phyloP scores from a whole-genome alignment of 352 stramenopile genomes.

The Globisporangium abappressorium region DNA sequence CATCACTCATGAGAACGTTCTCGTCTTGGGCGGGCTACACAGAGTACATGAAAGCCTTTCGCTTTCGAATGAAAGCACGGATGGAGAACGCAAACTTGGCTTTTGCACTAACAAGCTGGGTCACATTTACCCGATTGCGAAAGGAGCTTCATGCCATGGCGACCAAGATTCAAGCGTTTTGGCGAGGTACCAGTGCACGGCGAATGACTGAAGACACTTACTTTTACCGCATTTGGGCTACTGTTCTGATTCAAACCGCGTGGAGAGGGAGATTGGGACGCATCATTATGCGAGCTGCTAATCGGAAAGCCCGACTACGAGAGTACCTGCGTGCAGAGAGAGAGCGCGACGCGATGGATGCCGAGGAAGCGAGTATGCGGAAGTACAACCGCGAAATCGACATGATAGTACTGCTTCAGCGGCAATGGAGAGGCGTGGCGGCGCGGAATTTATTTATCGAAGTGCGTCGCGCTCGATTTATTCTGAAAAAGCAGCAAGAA shows the following conservation, averaged over 20 bases:
- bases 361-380: slow-evolving; percentile 37
- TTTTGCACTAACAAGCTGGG: slow-evolving; percentile 51
- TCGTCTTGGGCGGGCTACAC: slow-evolving; percentile 42
- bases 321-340: slow-evolving; percentile 70
- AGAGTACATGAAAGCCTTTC: slow-evolving; percentile 38
- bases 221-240: slow-evolving; percentile 58
- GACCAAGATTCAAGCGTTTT: slow-evolving; percentile 57
- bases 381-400: slow-evolving; percentile 50
- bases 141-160: slow-evolving; percentile 32
- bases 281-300: slow-evolving; percentile 45
- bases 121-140: slow-evolving; percentile 31
- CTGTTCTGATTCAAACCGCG: slow-evolving; percentile 64
- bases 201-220: slow-evolving; percentile 56
- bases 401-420: slow-evolving; percentile 64
- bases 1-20: slow-evolving; percentile 55
- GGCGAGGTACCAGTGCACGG: slow-evolving; percentile 45
- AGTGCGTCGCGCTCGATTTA: slow-evolving; percentile 47
- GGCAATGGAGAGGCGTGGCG: slow-evolving; percentile 67
- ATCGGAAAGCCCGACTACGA: slow-evolving; percentile 51
- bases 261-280: slow-evolving; percentile 62
- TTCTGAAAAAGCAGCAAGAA: slow-evolving; percentile 66
- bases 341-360: slow-evolving; percentile 54
- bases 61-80: slow-evolving; percentile 36
- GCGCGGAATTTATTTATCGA: slow-evolving; percentile 61
- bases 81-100: slow-evolving; percentile 50